These are phyloP conservation scores for Marchantia paleacea DNA, from an alignment of 225 moss, liverwort and hornwort species.

Conservation along the genomic window DNA sequence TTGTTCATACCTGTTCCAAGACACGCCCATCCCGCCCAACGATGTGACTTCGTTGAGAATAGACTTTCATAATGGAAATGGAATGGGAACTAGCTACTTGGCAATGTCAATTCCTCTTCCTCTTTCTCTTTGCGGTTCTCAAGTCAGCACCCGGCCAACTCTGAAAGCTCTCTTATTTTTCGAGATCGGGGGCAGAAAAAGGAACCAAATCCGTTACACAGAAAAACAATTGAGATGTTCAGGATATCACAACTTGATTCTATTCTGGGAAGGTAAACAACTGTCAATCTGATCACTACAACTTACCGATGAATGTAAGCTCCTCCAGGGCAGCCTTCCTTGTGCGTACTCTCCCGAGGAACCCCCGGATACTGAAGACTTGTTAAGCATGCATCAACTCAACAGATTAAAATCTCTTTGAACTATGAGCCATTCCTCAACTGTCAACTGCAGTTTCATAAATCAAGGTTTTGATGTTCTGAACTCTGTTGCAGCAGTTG, in stretches of 20 bases:
- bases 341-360: slow-evolving; percentile 60
- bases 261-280: no score
- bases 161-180: not conserved
- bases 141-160: not conserved
- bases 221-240: not conserved
- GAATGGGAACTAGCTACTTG: no score
- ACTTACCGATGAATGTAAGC: slow-evolving; percentile 69
- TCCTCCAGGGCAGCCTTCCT: slow-evolving; percentile 55
- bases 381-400: not conserved
- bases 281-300: not conserved
- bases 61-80: not conserved
- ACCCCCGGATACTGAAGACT: slow-evolving; percentile 59
- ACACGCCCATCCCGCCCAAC: not conserved
- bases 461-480: no score
- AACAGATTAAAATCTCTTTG: not conserved
- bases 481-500: no score
- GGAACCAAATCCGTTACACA: not conserved
- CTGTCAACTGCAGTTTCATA: not conserved
- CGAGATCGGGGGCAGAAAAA: not conserved
- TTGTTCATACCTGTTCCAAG: slow-evolving; percentile 71
- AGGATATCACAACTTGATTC: not conserved
- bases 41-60: not conserved
- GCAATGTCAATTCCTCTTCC: not conserved
- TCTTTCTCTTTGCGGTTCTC: not conserved
- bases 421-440: not conserved